phyloP scores from a whole-genome alignment of 2,329 filamentous ascomycete species.

The Tolypocladium ovalisporum region DNA sequence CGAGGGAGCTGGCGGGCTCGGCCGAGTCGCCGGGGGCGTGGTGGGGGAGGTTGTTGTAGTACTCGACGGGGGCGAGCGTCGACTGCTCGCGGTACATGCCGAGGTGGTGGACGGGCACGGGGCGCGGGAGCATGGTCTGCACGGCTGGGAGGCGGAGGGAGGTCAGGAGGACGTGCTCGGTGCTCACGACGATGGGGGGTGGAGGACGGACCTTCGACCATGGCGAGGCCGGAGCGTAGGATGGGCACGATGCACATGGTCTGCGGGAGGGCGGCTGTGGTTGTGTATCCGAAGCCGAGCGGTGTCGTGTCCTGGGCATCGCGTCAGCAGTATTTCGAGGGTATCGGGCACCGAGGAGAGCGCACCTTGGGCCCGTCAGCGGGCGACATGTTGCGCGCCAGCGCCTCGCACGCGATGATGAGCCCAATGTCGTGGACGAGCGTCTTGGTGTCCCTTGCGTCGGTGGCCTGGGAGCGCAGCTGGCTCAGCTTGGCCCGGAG shows the following conservation, averaged over 20 bases:
- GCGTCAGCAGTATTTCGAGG: too few species aligned
- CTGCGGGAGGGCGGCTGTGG: constrained; percentile 49
- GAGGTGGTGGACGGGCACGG: constrained; percentile 83
- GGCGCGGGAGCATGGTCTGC: constrained; percentile 67
- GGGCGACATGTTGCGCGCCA: constrained; percentile 50
- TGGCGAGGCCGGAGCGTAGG: constrained; percentile 80
- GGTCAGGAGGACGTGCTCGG: neutral
- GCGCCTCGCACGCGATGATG: constrained; percentile 73
- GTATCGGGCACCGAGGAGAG: too few species aligned
- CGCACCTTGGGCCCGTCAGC: constrained; percentile 52
- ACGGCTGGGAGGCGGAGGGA: constrained; percentile 49
- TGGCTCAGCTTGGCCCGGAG: constrained; percentile 81
- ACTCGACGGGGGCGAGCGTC: constrained; percentile 83
- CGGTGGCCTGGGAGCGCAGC: constrained; percentile 63
- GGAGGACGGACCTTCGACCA: constrained; percentile 63
- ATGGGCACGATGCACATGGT: constrained; percentile 80
- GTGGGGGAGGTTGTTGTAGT: constrained; percentile 94
- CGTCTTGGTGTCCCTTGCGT: constrained; percentile 64
- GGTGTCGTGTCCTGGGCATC: constrained; percentile 58
- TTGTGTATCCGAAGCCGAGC: constrained; percentile 65
- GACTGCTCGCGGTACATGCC: constrained; percentile 87
- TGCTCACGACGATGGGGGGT: neutral
- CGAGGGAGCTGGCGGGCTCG: constrained; percentile 40
- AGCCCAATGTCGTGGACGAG: constrained; percentile 80
- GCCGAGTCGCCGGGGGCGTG: constrained; percentile 35